Evolutionary conservation across 768 basidiomycete species (phyloP).

Genomic region (Trametes elegans): DNA sequence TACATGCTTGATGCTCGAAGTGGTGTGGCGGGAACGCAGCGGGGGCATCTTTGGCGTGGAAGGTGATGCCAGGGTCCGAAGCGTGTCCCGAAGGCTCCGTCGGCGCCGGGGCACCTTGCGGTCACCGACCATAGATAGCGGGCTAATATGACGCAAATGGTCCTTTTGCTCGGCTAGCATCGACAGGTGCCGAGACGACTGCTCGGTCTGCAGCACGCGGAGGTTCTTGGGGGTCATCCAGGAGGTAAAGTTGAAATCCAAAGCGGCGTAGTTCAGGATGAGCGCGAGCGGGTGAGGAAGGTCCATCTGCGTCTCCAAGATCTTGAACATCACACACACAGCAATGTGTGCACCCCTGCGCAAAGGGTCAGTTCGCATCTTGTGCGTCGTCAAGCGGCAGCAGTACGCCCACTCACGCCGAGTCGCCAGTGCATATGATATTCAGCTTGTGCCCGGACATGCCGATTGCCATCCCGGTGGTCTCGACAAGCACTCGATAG

Average conservation of each 20-base stretch:
- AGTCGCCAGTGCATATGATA: slow-evolving; percentile 86
- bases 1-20: slow-evolving; percentile 8
- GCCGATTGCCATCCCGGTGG: slow-evolving; percentile 77
- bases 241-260: slow-evolving; percentile 98
- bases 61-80: slow-evolving; percentile 27
- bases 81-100: slow-evolving; percentile 32
- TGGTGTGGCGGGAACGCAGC: slow-evolving; percentile 18
- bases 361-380: slow-evolving; percentile 6
- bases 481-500: slow-evolving; percentile 78
- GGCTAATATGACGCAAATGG: slow-evolving; percentile 86
- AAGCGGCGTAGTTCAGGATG: slow-evolving; percentile 85
- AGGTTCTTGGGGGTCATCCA: slow-evolving; percentile 92
- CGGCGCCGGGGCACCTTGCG: slow-evolving; percentile 28
- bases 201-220: slow-evolving; percentile 81
- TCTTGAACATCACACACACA: slow-evolving; percentile 79
- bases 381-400: neutral
- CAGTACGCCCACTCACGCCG: slow-evolving; percentile 97
- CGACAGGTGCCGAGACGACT: slow-evolving; percentile 78
- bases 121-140: slow-evolving; percentile 88
- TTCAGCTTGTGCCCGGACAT: slow-evolving; percentile 83
- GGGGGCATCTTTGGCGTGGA: slow-evolving; percentile 21
- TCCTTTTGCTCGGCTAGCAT: slow-evolving; percentile 73
- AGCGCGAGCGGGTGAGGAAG: slow-evolving; percentile 79
- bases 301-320: slow-evolving; percentile 60
- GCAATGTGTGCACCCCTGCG: slow-evolving; percentile 85